These are phyloP conservation scores for Aurantiochytrium sp. DNA, from an alignment of 108 stramenopile genomes.

Conservation along the genomic window DNA sequence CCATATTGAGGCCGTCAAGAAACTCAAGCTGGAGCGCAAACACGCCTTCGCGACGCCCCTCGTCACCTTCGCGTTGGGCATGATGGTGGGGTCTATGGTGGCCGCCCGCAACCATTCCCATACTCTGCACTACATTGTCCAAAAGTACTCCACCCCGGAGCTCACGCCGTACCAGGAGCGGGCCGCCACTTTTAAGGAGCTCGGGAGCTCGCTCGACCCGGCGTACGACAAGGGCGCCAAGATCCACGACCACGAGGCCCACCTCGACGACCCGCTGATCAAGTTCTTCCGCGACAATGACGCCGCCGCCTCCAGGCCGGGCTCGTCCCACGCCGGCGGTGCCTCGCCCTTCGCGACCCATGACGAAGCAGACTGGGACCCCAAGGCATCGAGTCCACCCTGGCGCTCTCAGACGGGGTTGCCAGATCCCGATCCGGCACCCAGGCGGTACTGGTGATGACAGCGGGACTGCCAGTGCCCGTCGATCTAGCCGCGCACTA, in stretches of 20 bases:
- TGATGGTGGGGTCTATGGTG: constrained; percentile 8
- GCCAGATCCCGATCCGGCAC: too few relatives aligned
- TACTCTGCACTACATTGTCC: constrained; percentile 10
- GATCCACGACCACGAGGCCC: not conserved
- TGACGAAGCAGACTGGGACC: too few relatives aligned
- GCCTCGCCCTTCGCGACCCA: too few relatives aligned
- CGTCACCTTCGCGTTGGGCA: not conserved
- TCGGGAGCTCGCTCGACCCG: not conserved
- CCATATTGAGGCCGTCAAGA: not conserved
- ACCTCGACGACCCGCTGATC: not conserved
- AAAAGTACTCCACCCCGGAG: not conserved
- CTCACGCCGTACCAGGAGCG: not conserved
- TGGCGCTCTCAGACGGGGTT: too few relatives aligned
- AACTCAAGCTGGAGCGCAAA: not conserved
- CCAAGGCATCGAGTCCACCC: too few relatives aligned
- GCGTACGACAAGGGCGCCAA: not conserved
- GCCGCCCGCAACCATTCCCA: not conserved
- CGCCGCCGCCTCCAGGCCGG: not conserved
- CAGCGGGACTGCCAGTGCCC: too few relatives aligned
- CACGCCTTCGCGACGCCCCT: constrained; percentile 13
- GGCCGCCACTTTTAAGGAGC: not conserved
- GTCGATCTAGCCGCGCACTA: too few relatives aligned
- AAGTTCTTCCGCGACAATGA: not conserved
- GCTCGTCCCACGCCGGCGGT: too few relatives aligned
- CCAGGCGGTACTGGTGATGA: too few relatives aligned